A percentile compares a stretch with the other conserved stretches of the same genome.
These are phyloP conservation scores for Circinella minor DNA, from an alignment of 371 early-diverging fungal genomes.

Conservation along the genomic window DNA sequence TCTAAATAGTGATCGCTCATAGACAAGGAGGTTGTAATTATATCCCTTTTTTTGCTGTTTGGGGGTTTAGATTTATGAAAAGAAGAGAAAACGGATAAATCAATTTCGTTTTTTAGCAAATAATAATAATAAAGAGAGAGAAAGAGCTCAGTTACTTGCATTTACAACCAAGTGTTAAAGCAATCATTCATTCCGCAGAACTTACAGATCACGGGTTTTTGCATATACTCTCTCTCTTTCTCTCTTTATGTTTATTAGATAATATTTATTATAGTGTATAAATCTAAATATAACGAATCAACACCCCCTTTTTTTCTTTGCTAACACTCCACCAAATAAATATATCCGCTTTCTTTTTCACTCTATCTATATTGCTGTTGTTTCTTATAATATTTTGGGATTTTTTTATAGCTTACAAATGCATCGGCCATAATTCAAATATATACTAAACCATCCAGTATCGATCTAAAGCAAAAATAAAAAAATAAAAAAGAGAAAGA, in stretches of 20 bases:
- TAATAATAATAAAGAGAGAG: too few relatives aligned
- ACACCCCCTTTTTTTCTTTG: too few relatives aligned
- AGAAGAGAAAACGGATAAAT: not conserved
- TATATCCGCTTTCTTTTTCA: too few relatives aligned
- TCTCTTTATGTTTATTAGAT: not conserved
- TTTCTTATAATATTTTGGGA: not conserved
- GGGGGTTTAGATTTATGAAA: not conserved
- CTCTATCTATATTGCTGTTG: too few relatives aligned
- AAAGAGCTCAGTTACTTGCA: not conserved
- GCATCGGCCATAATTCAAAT: slow-evolving; percentile 8
- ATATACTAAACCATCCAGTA: not conserved
- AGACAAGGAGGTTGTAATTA: not conserved
- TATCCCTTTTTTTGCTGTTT: not conserved
- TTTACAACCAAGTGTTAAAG: slow-evolving; percentile 12
- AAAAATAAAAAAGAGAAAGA: not conserved
- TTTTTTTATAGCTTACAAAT: slow-evolving; percentile 6
- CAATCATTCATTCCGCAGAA: slow-evolving; percentile 10
- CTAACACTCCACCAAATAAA: too few relatives aligned
- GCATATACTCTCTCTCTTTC: not conserved
- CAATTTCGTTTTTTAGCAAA: slow-evolving; percentile 11
- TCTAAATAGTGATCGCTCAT: slow-evolving; percentile 4
- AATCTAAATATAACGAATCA: too few relatives aligned
- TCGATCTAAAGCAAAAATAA: not conserved
- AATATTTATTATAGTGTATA: not conserved
- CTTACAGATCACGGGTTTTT: slow-evolving; percentile 9